phyloP scores from a whole-genome alignment of 1,139 yeast genomes.

The Suhomyces bokatorum region DNA sequence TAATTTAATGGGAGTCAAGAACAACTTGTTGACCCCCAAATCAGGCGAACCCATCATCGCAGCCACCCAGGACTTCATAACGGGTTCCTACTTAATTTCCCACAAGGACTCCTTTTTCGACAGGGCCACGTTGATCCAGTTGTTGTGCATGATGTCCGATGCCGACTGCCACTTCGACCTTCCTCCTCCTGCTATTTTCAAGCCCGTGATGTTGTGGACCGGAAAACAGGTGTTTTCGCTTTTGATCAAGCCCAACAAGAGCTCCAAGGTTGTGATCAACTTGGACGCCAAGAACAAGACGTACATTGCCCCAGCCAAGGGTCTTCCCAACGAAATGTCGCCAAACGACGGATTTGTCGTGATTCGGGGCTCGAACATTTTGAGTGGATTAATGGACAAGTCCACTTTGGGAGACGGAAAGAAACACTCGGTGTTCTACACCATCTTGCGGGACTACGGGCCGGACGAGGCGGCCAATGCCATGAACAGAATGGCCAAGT shows the following conservation, averaged over 20 bases:
- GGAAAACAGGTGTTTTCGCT: constrained; percentile 94
- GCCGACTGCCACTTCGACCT: constrained; percentile 84
- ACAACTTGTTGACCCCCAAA: constrained; percentile 90
- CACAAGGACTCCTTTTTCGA: constrained; percentile 93
- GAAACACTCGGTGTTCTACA: constrained; percentile 93
- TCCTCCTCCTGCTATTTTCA: constrained; percentile 92
- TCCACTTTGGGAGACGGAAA: constrained; percentile 97
- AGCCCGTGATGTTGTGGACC: constrained; percentile 91
- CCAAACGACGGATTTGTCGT: constrained; percentile 95
- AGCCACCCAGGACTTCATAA: constrained; percentile 98
- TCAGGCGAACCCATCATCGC: constrained; percentile 99
- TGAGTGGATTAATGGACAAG: constrained; percentile 97
- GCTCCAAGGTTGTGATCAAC: constrained; percentile 80
- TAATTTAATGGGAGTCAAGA: constrained; percentile 96
- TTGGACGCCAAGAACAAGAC: constrained; percentile 94
- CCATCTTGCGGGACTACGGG: constrained; percentile 92
- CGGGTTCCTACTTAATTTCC: constrained; percentile 90
- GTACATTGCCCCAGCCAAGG: constrained; percentile 65
- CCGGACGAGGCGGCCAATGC: constrained; percentile 93
- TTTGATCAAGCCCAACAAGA: constrained; percentile 76
- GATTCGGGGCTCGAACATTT: constrained; percentile 83
- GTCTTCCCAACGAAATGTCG: constrained; percentile 88
- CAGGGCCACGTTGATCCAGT: constrained; percentile 78
- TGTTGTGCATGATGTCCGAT: constrained; percentile 95
- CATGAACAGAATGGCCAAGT: constrained; percentile 97